Evolutionary conservation across 805 yeast species (phyloP).

Genomic region (Komagataella kurtzmanii): DNA sequence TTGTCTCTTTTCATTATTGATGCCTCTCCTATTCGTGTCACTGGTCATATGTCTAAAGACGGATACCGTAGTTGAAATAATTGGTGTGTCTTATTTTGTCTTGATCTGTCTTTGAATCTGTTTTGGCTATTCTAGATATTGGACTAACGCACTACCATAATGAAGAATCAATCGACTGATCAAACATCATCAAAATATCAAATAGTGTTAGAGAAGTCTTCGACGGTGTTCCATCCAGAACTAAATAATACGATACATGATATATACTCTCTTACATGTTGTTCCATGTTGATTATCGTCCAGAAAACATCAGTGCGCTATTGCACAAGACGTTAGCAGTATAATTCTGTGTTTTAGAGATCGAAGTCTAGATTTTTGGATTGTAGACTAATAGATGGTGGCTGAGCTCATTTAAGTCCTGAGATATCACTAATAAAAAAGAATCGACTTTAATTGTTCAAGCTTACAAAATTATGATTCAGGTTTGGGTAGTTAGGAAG

Average conservation of each 20-base stretch:
- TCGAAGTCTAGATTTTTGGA: too few species aligned
- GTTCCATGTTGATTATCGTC: not conserved
- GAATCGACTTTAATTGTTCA: not conserved
- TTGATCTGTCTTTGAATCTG: not conserved
- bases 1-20: slow-evolving; percentile 9
- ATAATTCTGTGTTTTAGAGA: not conserved
- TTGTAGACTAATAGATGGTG: too few species aligned
- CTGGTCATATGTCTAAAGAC: not conserved
- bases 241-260: not conserved
- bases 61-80: too few species aligned
- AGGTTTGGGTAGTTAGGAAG: not conserved
- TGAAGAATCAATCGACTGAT: not conserved
- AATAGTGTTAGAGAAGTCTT: not conserved
- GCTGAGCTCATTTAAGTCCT: too few species aligned
- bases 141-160: not conserved
- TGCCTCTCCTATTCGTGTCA: slow-evolving; percentile 8
- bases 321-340: not conserved
- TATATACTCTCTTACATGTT: not conserved
- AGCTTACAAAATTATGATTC: not conserved
- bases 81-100: not conserved
- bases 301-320: not conserved
- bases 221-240: not conserved
- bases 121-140: not conserved
- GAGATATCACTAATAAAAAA: too few species aligned
- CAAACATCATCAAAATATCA: too few species aligned